Base-by-base conservation (phyloP, 129 eudicot species). In the Solidago caesia region DNA sequence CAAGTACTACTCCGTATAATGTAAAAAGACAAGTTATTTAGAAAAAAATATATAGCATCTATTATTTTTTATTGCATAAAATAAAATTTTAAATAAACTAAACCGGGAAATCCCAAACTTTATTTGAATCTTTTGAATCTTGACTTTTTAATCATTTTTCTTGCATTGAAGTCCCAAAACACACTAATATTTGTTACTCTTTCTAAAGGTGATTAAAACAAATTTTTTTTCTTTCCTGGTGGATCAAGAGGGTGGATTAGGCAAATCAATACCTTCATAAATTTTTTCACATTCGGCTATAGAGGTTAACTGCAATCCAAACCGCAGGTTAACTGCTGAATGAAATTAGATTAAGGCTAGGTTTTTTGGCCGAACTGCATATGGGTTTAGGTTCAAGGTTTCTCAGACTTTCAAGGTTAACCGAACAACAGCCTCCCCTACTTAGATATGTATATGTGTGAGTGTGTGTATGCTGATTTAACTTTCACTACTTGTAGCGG, bases 401-500 rank as follows among this genome's bases (percentile, higher is more conserved):
- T 41, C 44, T 69, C 14, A 13, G 47, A 27, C 4, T 5, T 45
- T 21, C 9, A 5, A 45, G 13, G 42, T 25, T 67, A 25, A 51
- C 61, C 45, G 4, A 29, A 52, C 27, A 9, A 11, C 6, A 39
- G 39, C 12, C n/a, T 13, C 13, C 33, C 62, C 63, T 29, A 14
- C 58, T 68, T 68, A 47, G 25, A 68, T 47, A 68, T 52, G 14
- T 51, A 29, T 51, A 4, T 69, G 33, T 68, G 55, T 49, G n/a
- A 2, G 56, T 11, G 6, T 49, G 4, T 52, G 16, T 62, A 5
- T 27, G 41, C 60, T 74, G 26, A 70, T 81, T 60, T 62, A 11
- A 2, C 9, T 61, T 64, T 52, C 44, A 4, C 42, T 56, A 77
- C 39, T 76, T 80, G 10, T 82, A 93, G 98, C 86, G 96, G 6